phyloP scores from a whole-genome alignment of 2,329 filamentous ascomycete species.

The Neofusicoccum cordaticola region DNA sequence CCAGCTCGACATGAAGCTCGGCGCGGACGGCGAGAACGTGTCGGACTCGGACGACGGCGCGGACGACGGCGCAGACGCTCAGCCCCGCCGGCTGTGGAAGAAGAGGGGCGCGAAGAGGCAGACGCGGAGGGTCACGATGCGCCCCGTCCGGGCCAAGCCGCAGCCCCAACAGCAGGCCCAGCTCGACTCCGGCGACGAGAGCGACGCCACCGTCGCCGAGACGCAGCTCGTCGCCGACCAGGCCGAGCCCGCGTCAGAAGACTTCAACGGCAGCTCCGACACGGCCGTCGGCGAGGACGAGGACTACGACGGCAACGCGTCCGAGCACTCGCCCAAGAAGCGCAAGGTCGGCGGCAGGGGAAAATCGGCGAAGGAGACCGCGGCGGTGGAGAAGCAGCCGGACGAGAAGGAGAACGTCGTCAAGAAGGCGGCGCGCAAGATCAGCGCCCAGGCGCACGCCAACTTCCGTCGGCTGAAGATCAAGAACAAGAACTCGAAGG shows the following conservation, averaged over 20 bases:
- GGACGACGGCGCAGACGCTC: slow-evolving; percentile 47
- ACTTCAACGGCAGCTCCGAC: slow-evolving; percentile 25
- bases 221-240: slow-evolving; percentile 34
- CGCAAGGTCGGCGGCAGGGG: not conserved
- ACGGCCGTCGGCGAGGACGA: slow-evolving; percentile 37
- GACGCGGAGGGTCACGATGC: slow-evolving; percentile 63
- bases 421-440: slow-evolving; percentile 42
- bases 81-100: slow-evolving; percentile 66
- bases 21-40: slow-evolving; percentile 41
- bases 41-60: slow-evolving; percentile 62
- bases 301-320: slow-evolving; percentile 26
- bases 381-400: slow-evolving; percentile 24
- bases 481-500: slow-evolving; percentile 40
- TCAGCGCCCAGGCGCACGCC: slow-evolving; percentile 46
- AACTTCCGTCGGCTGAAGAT: slow-evolving; percentile 51
- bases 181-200: slow-evolving; percentile 29
- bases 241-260: slow-evolving; percentile 16
- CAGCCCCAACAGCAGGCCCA: slow-evolving; percentile 32
- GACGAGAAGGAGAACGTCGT: slow-evolving; percentile 28
- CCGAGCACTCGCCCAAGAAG: slow-evolving; percentile 18
- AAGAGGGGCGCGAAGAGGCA: slow-evolving; percentile 83
- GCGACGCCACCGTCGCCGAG: slow-evolving; percentile 35
- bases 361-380: slow-evolving; percentile 19
- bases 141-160: slow-evolving; percentile 18
- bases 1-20: slow-evolving; percentile 44